Conservation (phyloP, 352 stramenopile genomes). For the Pythium volutum region DNA sequence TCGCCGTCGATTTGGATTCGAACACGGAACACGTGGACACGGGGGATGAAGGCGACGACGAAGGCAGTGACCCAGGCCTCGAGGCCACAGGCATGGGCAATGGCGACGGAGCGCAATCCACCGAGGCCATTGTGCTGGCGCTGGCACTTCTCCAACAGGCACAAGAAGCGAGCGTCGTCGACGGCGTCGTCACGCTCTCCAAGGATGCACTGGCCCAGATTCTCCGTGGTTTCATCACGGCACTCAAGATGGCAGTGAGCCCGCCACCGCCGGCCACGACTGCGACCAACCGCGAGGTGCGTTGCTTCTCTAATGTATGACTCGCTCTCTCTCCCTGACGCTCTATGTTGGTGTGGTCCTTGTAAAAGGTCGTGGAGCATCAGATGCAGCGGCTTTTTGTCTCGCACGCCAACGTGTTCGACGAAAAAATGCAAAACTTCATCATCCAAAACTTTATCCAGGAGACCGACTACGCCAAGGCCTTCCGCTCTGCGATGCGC, state of each 20-base stretch:
- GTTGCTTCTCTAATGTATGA: background rate
- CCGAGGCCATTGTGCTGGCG: slow-evolving; percentile 42
- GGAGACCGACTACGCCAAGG: slow-evolving; percentile 69
- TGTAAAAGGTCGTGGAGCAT: slow-evolving; percentile 39
- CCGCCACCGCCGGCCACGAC: slow-evolving; percentile 12
- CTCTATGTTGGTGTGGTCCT: too few relatives aligned
- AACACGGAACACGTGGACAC: slow-evolving; percentile 4
- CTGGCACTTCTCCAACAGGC: slow-evolving; percentile 54
- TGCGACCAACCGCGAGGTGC: slow-evolving; percentile 6
- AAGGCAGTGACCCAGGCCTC: background rate
- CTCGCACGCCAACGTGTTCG: slow-evolving; percentile 80
- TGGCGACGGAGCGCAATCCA: slow-evolving; percentile 10
- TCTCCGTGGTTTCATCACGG: slow-evolving; percentile 52
- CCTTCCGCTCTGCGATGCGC: slow-evolving; percentile 58
- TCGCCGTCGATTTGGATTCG: background rate
- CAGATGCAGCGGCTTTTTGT: slow-evolving; percentile 73
- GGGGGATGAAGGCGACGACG: background rate
- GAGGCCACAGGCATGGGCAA: background rate
- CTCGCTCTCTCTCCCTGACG: too few relatives aligned
- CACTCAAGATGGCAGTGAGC: slow-evolving; percentile 42
- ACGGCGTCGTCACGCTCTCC: slow-evolving; percentile 38
- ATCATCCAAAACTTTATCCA: slow-evolving; percentile 88
- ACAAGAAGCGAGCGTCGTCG: slow-evolving; percentile 33
- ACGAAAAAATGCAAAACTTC: slow-evolving; percentile 82
- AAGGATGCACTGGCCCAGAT: slow-evolving; percentile 59